Base-by-base conservation (phyloP, 2,329 filamentous ascomycete species). In the Colletotrichum tamarilloi region DNA sequence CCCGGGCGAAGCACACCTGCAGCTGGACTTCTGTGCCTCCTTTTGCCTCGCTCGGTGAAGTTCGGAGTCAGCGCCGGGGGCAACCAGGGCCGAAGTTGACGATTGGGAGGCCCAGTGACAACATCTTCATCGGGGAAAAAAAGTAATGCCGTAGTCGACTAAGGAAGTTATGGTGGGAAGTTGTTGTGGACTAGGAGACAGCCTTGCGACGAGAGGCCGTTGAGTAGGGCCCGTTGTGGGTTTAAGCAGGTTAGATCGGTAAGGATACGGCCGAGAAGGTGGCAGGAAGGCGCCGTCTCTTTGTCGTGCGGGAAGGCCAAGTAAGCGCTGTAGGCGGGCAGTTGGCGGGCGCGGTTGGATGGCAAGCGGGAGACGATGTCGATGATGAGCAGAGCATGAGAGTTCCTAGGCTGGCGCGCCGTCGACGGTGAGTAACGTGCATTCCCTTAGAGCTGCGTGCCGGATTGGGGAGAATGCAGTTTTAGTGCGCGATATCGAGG, bases 191-290 rank as follows among this genome's bases (percentile, higher is more conserved):
- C 67, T 73, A 65, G 24, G 56, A 65, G 67, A 35, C 60, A 56
- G 59, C 55, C 60, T 32, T 70, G 70, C 46, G 64, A 62, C 32
- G 42, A 64, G 49, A 60, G 55, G 67, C 67, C 70, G 70, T 73
- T 73, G 70, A 52, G 49, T 56, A 73, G 55, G 70, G 56, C 70
- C 67, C 70, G 60, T 73, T 73, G 49, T 49, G 67, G 55, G 56
- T 32, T 38, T 56, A 26, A 62, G 32, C 46, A 35, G 14, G 55
- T 63, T 73, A 70, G 70, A 26, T 57, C 56, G 35, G 32, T 70
- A 57, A 70, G 67, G 55, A 73, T 73, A 73, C 70, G 70, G 70
- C 70, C 70, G 70, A 65, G 46, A 73, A 62, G 38, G 46, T 73
- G 67, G 35, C 60, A 70, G 67, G 60, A 73, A 60, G 70, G 60